Conservation (phyloP, 1,139 yeast genomes). For the Candida pseudoviswanathii region DNA sequence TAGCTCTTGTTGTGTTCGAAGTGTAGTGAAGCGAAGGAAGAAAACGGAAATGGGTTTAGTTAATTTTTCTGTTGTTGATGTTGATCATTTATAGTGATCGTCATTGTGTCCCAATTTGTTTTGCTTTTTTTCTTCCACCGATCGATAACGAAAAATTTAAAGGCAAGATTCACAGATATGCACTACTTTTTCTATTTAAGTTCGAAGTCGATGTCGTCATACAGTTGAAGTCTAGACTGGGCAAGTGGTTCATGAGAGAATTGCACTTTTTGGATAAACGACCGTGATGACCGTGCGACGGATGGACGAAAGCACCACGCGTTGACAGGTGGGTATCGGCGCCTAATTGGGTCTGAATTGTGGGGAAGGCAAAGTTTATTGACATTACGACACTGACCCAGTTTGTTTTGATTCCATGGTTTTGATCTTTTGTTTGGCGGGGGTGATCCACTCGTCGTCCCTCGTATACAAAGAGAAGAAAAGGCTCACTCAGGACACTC, state of each 20-base stretch:
- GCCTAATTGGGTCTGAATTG: neutral
- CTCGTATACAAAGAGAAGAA: neutral
- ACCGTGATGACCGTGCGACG: no score
- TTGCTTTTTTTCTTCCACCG: neutral
- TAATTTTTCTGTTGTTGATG: neutral
- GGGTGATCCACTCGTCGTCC: neutral
- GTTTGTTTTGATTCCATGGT: neutral
- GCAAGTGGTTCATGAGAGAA: no score
- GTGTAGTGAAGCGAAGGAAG: neutral
- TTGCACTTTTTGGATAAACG: no score
- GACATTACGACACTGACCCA: neutral
- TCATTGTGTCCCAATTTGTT: neutral
- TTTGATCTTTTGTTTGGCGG: neutral
- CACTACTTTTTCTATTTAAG: neutral
- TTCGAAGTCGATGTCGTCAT: no score
- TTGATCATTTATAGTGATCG: neutral
- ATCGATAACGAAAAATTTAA: neutral
- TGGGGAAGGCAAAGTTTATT: conserved; percentile 1
- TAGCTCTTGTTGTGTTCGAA: no score
- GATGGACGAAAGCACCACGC: no score
- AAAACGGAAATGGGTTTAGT: neutral
- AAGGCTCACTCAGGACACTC: neutral
- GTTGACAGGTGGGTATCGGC: neutral
- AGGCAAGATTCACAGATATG: neutral
- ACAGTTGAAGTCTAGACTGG: no score